Evolutionary conservation across 768 basidiomycete species (phyloP).

Genomic region (Leccinellum luteum): DNA sequence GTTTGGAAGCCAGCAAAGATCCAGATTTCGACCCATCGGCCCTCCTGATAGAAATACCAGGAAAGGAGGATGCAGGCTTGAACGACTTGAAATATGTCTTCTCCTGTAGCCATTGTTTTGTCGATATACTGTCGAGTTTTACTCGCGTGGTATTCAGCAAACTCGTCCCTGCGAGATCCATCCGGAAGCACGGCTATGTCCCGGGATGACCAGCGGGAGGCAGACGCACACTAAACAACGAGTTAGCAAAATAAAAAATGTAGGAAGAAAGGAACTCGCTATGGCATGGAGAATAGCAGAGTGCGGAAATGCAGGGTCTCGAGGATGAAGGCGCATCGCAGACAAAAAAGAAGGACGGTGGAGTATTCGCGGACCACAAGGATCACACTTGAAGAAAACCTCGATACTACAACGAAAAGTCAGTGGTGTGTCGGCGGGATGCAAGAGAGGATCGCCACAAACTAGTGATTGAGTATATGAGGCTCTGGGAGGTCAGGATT

Average conservation of each 20-base stretch:
- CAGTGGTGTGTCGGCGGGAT: constrained; percentile 9
- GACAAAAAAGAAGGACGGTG: constrained; percentile 79
- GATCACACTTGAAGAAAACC: constrained; percentile 85
- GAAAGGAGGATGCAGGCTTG: constrained; percentile 84
- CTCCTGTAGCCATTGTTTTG: constrained; percentile 85
- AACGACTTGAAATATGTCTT: constrained; percentile 83
- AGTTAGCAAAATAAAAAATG: constrained; percentile 8
- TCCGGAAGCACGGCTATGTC: constrained; percentile 65
- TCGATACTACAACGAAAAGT: constrained; percentile 56
- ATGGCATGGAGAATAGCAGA: constrained; percentile 90
- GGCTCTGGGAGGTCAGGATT: constrained; percentile 84
- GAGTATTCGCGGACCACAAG: constrained; percentile 80
- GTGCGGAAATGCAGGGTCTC: constrained; percentile 83
- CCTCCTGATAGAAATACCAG: constrained; percentile 91
- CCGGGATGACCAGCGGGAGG: constrained; percentile 79
- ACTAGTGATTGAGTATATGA: constrained; percentile 72
- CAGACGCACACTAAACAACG: constrained; percentile 63
- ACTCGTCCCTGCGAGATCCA: constrained; percentile 76
- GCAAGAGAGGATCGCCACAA: constrained; percentile 27
- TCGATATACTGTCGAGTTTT: constrained; percentile 89
- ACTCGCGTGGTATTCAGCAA: constrained; percentile 83
- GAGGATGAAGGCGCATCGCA: constrained; percentile 76
- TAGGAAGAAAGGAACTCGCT: constrained; percentile 39
- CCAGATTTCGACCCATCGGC: constrained; percentile 90
- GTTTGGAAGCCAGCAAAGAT: constrained; percentile 86